Percentiles rank a stretch among this genome's conserved stretches.
These are phyloP conservation scores for Spizellomyces punctatus DNA, from an alignment of 192 early-diverging fungal species.

Conservation along the genomic window DNA sequence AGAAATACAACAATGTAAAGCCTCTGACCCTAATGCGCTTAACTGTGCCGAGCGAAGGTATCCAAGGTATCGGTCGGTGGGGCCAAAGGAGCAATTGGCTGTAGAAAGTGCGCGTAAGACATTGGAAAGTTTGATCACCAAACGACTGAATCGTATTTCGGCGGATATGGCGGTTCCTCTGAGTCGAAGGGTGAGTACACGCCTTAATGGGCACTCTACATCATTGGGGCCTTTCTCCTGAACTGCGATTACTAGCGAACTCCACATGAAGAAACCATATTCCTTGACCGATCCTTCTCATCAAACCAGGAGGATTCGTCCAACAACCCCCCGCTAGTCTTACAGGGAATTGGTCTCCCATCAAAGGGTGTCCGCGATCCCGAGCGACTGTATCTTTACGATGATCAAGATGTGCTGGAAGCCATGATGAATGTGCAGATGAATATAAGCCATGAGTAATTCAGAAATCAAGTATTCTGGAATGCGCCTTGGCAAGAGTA, in stretches of 20 bases:
- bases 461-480: not conserved
- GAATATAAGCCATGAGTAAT: not conserved
- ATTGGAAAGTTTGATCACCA: constrained; percentile 7
- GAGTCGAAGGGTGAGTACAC: constrained; percentile 22
- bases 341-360: constrained; percentile 6
- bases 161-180: constrained; percentile 24
- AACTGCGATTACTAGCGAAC: constrained; percentile 14
- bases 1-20: not conserved
- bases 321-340: not conserved
- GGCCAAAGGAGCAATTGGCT: not conserved
- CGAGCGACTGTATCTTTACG: constrained; percentile 40
- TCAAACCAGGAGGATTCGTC: constrained; percentile 13
- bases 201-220: not conserved
- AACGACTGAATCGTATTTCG: constrained; percentile 8
- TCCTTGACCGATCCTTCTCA: constrained; percentile 2
- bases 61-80: not conserved
- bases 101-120: constrained; percentile 12
- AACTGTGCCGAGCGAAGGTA: too few species aligned
- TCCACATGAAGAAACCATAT: constrained; percentile 26
- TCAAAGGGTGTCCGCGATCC: constrained; percentile 4
- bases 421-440: constrained; percentile 18
- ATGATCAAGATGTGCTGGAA: constrained; percentile 43
- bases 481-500: not conserved
- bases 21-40: not conserved
- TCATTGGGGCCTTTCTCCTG: not conserved